A percentile compares a stretch with the other conserved stretches of the same genome.
These are phyloP conservation scores for Cupressus sempervirens DNA, from an alignment of 75 land plant genomes.

Conservation along the genomic window DNA sequence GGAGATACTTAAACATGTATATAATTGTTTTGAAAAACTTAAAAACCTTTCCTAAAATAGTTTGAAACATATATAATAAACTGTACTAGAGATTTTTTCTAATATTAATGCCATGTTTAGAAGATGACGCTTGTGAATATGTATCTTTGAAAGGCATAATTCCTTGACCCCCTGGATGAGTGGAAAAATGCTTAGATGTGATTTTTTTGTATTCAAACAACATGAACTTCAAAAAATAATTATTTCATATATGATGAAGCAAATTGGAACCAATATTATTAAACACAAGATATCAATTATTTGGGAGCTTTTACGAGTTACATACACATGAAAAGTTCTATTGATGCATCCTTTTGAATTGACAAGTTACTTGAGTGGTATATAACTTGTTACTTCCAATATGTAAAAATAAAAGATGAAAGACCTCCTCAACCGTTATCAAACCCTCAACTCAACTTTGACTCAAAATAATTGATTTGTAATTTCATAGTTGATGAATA, in stretches of 20 bases:
- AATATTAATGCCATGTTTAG: not conserved
- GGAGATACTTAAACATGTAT: conserved; percentile 15
- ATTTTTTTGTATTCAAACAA: not conserved
- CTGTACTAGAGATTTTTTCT: not conserved
- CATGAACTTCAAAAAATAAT: not conserved
- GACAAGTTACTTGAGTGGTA: no score
- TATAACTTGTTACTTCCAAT: no score
- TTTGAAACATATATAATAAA: not conserved
- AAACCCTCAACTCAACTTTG: not conserved
- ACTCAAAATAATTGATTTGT: not conserved
- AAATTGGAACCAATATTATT: not conserved
- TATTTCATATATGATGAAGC: no score
- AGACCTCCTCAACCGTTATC: not conserved
- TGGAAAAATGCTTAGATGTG: not conserved
- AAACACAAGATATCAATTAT: no score
- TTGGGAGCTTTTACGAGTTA: not conserved
- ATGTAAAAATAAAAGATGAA: not conserved
- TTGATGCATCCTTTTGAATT: no score
- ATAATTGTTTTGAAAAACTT: conserved; percentile 44
- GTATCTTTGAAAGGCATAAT: not conserved
- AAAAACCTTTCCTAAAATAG: conserved; percentile 22
- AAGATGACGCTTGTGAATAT: no score
- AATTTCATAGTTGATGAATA: no score
- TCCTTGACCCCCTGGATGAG: not conserved
- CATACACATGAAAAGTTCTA: no score